Evolutionary conservation across 495 filamentous ascomycete species (phyloP).

Genomic region (Sphaerosporella brunnea): DNA sequence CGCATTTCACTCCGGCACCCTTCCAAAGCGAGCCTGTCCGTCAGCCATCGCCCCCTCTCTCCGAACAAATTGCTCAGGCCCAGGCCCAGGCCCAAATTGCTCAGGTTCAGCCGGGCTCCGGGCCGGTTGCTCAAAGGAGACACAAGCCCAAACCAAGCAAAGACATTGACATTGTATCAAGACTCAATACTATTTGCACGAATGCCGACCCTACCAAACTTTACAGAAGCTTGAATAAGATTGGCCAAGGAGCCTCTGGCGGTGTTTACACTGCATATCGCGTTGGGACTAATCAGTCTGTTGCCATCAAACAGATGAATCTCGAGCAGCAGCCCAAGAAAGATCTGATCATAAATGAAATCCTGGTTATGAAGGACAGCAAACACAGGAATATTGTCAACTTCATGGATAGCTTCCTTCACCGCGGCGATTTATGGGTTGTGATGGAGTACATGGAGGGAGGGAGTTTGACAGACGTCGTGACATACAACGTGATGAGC

Average conservation of each 20-base stretch:
- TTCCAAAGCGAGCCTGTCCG: constrained; percentile 3
- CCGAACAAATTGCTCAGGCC: not conserved
- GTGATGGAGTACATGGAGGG: constrained; percentile 99
- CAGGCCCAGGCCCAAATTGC: constrained; percentile 2
- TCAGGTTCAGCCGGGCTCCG: constrained; percentile 6
- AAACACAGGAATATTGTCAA: constrained; percentile 98
- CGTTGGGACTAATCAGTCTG: constrained; percentile 60
- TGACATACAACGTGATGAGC: constrained; percentile 97
- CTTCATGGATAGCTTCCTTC: constrained; percentile 90
- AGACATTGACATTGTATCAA: constrained; percentile 62
- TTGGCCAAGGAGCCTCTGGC: constrained; percentile 92
- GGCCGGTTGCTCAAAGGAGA: constrained; percentile 21
- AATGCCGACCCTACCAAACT: constrained; percentile 71
- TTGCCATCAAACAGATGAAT: constrained; percentile 99
- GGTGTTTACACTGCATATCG: constrained; percentile 91
- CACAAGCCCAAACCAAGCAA: constrained; percentile 28
- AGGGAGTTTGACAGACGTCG: constrained; percentile 90
- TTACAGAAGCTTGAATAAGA: constrained; percentile 80
- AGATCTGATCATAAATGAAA: constrained; percentile 97
- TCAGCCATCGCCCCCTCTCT: not conserved
- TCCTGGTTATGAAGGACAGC: constrained; percentile 97
- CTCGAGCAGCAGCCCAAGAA: constrained; percentile 97
- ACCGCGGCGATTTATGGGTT: constrained; percentile 82
- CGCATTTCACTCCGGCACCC: not conserved
- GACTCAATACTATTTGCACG: constrained; percentile 74